Evolutionary conservation across 805 yeast genomes (phyloP), one percentile per base, ranked within the genome.

Genomic region (Kluyveromyces dobzhanskii): DNA sequence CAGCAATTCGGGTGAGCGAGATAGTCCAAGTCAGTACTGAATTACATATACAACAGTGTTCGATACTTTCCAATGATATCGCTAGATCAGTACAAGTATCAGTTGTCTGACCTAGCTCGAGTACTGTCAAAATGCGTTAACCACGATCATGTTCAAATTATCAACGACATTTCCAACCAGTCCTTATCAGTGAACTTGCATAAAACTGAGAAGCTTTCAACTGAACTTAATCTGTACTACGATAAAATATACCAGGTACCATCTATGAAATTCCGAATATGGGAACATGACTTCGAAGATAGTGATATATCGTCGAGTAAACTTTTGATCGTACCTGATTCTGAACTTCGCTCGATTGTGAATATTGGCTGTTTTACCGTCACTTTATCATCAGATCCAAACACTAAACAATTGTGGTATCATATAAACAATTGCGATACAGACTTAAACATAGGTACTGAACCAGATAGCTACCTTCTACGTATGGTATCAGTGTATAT

Each of bases 381-480:
- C 5, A 13, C 37, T 4, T n/a, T 34, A 4, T 5, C 19, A 8
- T 24, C 38, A 13, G 37, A 38, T 18, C 32, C 38, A 3, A 11
- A 10, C n/a, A 17, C 29, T 12, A 38, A 37, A 17, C 45, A 42
- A 13, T 42, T 47, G 9, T 57, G 59, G 59, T 53, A 48, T 32
- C 39, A 43, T 16, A 28, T 56, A 10, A 60, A 57, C 39, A 45
- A 50, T 21, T 59, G 64, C 34, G 61, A 57, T 37, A 56, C 62
- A 2, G 41, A 44, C 4, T 45, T 39, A 9, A 50, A 54, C 12
- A 44, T 56, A 3, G 60, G 60, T 1, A 40, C 39, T 11, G 26
- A 42, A 17, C 18, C 24, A 5, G 29, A 26, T 3, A 34, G 33
- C 11, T 59, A 59, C 36, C 29, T 59, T 7, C 16, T 40, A 18